Conservation (phyloP, 768 basidiomycete genomes). For the Gymnopilus junonius region DNA sequence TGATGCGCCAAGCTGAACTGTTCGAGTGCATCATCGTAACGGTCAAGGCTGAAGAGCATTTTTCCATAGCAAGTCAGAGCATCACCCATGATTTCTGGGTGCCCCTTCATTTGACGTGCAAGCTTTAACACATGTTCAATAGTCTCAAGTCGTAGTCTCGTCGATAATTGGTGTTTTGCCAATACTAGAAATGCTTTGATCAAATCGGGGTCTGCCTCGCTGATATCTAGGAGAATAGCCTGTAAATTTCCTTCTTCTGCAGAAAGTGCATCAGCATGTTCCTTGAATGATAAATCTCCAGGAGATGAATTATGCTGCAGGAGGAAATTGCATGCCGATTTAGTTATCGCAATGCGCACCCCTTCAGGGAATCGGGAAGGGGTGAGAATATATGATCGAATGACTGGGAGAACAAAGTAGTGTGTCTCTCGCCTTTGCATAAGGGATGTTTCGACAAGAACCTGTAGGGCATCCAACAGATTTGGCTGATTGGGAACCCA, state of each 20-base stretch:
- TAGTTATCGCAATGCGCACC: background rate
- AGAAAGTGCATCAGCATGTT: background rate
- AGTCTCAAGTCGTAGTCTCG: background rate
- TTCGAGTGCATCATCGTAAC: background rate
- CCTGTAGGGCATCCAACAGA: constrained; percentile 4
- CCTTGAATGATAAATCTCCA: background rate
- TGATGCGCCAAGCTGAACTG: background rate
- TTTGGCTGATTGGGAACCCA: background rate
- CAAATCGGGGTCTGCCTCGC: background rate
- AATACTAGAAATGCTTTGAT: background rate
- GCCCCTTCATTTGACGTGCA: background rate
- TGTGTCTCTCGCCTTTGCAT: background rate
- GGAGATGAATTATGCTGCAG: background rate
- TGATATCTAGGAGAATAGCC: background rate
- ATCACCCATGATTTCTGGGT: background rate
- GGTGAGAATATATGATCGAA: background rate
- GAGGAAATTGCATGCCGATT: background rate
- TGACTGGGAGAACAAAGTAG: background rate
- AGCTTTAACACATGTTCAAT: background rate
- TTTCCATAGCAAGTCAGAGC: background rate
- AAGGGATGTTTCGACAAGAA: constrained; percentile 11
- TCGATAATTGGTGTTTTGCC: background rate
- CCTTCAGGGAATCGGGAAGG: background rate
- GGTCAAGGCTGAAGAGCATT: background rate
- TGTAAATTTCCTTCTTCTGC: background rate